A percentile compares a stretch with the other conserved stretches of the same genome.
These are phyloP conservation scores for Mucor indicus DNA, from an alignment of 371 early-diverging fungal genomes.

Conservation along the genomic window DNA sequence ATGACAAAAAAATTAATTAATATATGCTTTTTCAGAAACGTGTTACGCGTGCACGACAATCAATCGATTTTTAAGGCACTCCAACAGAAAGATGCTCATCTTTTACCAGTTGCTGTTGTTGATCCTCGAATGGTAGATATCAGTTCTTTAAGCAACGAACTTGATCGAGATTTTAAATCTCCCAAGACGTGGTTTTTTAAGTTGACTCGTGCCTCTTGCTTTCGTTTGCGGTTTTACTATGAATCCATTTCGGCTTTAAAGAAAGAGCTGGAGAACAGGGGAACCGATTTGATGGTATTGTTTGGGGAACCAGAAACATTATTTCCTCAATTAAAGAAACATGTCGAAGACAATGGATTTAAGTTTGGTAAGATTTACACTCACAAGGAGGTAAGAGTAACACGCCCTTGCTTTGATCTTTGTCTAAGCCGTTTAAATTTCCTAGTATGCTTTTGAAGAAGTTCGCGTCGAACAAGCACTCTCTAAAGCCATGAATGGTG, in stretches of 20 bases:
- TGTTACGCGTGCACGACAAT: constrained; percentile 39
- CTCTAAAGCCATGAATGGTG: no score
- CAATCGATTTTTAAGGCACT: constrained; percentile 10
- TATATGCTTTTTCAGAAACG: constrained; percentile 33
- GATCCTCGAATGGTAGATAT: constrained; percentile 28
- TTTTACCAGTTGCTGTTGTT: constrained; percentile 22
- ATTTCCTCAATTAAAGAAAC: constrained; percentile 10
- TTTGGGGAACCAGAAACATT: constrained; percentile 27
- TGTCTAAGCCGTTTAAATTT: not conserved
- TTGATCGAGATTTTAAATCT: not conserved
- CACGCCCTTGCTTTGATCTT: not conserved
- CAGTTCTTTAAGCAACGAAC: not conserved
- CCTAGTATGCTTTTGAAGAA: constrained; percentile 34
- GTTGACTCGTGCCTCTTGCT: constrained; percentile 16
- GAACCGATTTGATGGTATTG: constrained; percentile 17
- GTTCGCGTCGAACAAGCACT: constrained; percentile 17
- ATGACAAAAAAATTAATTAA: constrained; percentile 14
- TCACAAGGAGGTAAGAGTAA: constrained; percentile 25
- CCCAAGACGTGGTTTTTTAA: constrained; percentile 30
- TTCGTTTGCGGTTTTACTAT: constrained; percentile 18
- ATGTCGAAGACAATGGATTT: constrained; percentile 6
- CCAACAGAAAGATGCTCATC: not conserved
- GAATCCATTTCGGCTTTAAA: constrained; percentile 24
- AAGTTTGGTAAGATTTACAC: constrained; percentile 15
- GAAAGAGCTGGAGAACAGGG: constrained; percentile 4